These are phyloP conservation scores for Aspergillus unguis DNA, from an alignment of 2,329 filamentous ascomycete genomes.

Conservation along the genomic window DNA sequence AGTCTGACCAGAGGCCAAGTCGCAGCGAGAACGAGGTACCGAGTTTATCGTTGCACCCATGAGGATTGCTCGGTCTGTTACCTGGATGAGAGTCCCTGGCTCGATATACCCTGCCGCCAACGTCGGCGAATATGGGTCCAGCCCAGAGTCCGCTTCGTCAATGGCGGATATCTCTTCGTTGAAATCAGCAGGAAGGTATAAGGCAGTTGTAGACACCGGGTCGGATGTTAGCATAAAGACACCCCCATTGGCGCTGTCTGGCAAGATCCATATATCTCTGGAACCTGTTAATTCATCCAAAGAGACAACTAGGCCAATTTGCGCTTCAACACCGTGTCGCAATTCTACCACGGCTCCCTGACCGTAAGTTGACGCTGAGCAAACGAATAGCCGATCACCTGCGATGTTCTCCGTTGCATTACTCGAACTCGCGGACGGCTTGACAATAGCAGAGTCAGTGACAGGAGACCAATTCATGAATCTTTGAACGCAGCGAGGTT, in stretches of 20 bases:
- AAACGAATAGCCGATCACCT: conserved; percentile 63
- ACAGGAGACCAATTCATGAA: conserved; percentile 62
- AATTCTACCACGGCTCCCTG: conserved; percentile 66
- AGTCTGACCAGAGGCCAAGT: conserved; percentile 22
- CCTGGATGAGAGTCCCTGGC: conserved; percentile 39
- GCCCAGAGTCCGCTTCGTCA: conserved; percentile 36
- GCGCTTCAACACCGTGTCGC: conserved; percentile 66
- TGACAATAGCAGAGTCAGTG: conserved; percentile 44
- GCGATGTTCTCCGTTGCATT: conserved; percentile 22
- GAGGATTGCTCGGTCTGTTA: conserved; percentile 39
- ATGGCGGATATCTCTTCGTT: conserved; percentile 39
- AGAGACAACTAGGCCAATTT: conserved; percentile 51
- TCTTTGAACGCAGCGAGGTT: conserved; percentile 54
- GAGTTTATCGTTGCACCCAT: conserved; percentile 26
- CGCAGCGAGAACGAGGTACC: conserved; percentile 20
- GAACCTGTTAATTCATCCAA: conserved; percentile 41
- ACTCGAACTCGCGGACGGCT: conserved; percentile 16
- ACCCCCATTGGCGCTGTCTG: conserved; percentile 29
- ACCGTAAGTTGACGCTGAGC: conserved; percentile 58
- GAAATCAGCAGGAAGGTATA: conserved; percentile 37
- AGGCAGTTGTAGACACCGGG: conserved; percentile 38
- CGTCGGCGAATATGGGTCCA: conserved; percentile 44
- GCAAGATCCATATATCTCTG: conserved; percentile 44
- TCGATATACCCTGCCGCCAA: conserved; percentile 41
- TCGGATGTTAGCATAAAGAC: conserved; percentile 44